These are phyloP conservation scores for Vitis hybrid DNA, from an alignment of 177 flowering plant species.

Conservation along the genomic window DNA sequence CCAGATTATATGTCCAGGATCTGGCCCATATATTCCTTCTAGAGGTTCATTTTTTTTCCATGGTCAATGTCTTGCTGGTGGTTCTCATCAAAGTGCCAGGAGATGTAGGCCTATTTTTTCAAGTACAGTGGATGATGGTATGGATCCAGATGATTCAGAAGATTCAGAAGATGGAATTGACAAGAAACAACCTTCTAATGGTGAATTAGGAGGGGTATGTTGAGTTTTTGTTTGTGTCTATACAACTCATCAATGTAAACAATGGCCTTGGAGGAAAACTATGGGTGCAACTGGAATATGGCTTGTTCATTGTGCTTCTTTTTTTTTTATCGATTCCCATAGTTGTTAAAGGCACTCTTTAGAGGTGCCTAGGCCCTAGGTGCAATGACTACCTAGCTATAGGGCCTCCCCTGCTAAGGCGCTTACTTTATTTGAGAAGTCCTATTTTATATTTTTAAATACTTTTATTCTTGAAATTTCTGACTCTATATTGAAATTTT, in stretches of 20 bases:
- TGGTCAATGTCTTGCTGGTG: constrained; percentile 14
- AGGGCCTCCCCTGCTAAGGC: no score
- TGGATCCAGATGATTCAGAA: constrained; percentile 38
- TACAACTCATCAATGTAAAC: neutral
- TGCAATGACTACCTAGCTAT: no score
- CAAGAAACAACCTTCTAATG: constrained; percentile 30
- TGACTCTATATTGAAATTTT: no score
- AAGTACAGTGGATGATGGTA: constrained; percentile 34
- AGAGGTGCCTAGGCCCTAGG: neutral
- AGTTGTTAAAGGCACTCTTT: neutral
- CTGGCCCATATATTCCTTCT: constrained; percentile 16
- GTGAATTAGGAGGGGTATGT: constrained; percentile 37
- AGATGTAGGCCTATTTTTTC: constrained; percentile 28
- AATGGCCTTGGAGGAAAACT: constrained; percentile 1
- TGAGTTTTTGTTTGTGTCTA: neutral
- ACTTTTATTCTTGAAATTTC: no score
- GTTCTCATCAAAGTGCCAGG: constrained; percentile 23
- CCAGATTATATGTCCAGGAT: constrained; percentile 26
- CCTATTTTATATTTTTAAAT: no score
- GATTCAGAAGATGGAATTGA: constrained; percentile 42
- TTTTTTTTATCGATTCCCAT: no score
- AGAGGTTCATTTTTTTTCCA: constrained; percentile 18
- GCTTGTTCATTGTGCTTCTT: neutral
- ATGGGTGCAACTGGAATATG: neutral
- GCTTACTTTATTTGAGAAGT: no score